Percentiles rank a stretch among this genome's conserved stretches.
Evolutionary conservation across 345 rosid genomes (phyloP).

Genomic region (Gossypium thurberi): DNA sequence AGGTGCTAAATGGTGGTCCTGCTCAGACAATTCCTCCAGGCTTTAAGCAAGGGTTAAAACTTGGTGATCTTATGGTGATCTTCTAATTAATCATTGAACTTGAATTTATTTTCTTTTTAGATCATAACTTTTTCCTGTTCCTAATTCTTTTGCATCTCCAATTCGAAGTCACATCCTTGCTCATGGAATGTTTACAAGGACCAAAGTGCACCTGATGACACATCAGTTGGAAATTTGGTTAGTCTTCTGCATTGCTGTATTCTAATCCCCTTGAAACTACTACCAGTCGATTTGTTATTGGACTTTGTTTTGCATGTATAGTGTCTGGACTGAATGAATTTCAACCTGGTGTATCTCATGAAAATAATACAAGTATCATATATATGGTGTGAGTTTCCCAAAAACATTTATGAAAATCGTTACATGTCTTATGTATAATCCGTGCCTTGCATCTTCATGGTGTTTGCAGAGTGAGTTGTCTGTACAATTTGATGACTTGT

Average conservation of each 20-base stretch:
- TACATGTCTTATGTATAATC: not conserved
- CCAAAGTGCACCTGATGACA: conserved; percentile 27
- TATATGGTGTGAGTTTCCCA: not conserved
- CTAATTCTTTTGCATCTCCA: conserved; percentile 9
- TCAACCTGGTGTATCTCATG: not conserved
- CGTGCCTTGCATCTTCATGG: conserved; percentile 7
- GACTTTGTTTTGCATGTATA: not conserved
- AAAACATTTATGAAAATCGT: not conserved
- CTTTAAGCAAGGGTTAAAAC: conserved; percentile 71
- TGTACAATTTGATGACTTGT: conserved; percentile 82
- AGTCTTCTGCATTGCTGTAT: conserved; percentile 24
- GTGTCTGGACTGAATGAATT: not conserved
- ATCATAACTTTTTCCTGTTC: conserved; percentile 6
- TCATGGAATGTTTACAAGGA: conserved; percentile 72
- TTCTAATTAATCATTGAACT: conserved; percentile 12
- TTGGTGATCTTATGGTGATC: conserved; percentile 75
- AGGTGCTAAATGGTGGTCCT: conserved; percentile 68
- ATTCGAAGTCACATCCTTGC: conserved; percentile 55
- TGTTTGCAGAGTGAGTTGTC: conserved; percentile 64
- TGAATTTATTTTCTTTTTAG: not conserved
- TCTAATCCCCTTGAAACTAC: conserved; percentile 6
- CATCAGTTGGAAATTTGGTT: conserved; percentile 58
- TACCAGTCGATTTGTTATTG: not conserved
- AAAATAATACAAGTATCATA: not conserved
- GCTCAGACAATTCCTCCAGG: conserved; percentile 65